A percentile compares a stretch with the other conserved stretches of the same genome.
These are phyloP conservation scores for Kazachstania africana DNA, from an alignment of 805 yeast genomes.

Conservation along the genomic window DNA sequence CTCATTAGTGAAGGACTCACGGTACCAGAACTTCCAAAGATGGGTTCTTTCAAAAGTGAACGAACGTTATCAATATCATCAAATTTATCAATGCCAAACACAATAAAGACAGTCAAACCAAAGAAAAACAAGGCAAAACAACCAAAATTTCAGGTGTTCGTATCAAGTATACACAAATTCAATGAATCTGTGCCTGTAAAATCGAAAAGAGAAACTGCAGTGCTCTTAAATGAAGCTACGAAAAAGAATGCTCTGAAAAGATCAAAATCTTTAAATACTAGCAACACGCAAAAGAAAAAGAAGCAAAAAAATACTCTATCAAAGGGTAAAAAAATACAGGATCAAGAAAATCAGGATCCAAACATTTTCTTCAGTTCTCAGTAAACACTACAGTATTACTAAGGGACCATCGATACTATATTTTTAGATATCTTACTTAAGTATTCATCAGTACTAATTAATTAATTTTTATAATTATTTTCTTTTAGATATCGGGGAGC, in stretches of 20 bases:
- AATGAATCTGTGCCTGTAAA: conserved; percentile 9
- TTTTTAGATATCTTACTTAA: no score
- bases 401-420: no score
- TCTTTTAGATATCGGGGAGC: no score
- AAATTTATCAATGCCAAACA: conserved; percentile 1
- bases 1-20: conserved; percentile 6
- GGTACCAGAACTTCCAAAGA: conserved; percentile 26
- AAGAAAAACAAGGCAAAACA: conserved; percentile 17
- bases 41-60: conserved; percentile 27
- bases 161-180: conserved; percentile 24
- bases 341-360: no score
- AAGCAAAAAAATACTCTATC: no score
- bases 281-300: no score
- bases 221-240: conserved; percentile 5
- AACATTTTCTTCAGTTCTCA: no score
- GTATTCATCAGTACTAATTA: no score
- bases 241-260: conserved; percentile 13
- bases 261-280: conserved; percentile 19
- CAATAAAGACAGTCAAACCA: conserved; percentile 6
- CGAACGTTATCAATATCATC: conserved; percentile 5
- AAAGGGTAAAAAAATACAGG: no score
- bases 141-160: conserved; percentile 27
- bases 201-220: no score
- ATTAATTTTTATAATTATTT: no score
- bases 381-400: no score